Percentiles rank a stretch among this genome's conserved stretches.
These are phyloP conservation scores for Rhodocollybia butyracea DNA, from an alignment of 768 basidiomycete species.

Conservation along the genomic window DNA sequence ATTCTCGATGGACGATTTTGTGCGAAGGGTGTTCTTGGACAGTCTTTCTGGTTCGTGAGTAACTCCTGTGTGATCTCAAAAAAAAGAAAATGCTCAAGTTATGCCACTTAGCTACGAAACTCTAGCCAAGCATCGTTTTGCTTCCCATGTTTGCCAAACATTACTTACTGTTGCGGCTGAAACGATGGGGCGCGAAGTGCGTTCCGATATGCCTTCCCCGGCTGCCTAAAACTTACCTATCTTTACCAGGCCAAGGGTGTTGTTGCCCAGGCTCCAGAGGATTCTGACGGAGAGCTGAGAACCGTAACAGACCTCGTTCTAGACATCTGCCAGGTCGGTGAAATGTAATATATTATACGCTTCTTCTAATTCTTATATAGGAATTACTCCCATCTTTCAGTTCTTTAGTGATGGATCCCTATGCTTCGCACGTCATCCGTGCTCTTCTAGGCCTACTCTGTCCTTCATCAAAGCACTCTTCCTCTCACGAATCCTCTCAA, in stretches of 20 bases:
- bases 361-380: slow-evolving; percentile 29
- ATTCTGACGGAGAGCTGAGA: slow-evolving; percentile 63
- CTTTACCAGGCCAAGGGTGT: background rate
- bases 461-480: slow-evolving; percentile 46
- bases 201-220: slow-evolving; percentile 1
- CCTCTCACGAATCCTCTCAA: slow-evolving; percentile 34
- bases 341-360: background rate
- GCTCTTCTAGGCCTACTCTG: slow-evolving; percentile 76
- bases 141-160: slow-evolving; percentile 94
- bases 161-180: slow-evolving; percentile 64
- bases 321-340: slow-evolving; percentile 58
- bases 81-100: background rate
- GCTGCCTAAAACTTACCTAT: background rate
- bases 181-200: slow-evolving; percentile 69
- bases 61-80: background rate
- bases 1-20: slow-evolving; percentile 95
- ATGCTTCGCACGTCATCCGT: slow-evolving; percentile 88
- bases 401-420: slow-evolving; percentile 75
- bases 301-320: slow-evolving; percentile 61
- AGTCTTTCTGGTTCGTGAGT: slow-evolving; percentile 86
- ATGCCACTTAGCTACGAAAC: slow-evolving; percentile 49
- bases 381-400: slow-evolving; percentile 68
- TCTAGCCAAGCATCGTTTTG: slow-evolving; percentile 80
- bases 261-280: slow-evolving; percentile 24
- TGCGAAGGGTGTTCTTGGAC: slow-evolving; percentile 87